These are phyloP conservation scores for Bisporella sp. DNA, from an alignment of 2,329 filamentous ascomycete genomes.

Conservation along the genomic window DNA sequence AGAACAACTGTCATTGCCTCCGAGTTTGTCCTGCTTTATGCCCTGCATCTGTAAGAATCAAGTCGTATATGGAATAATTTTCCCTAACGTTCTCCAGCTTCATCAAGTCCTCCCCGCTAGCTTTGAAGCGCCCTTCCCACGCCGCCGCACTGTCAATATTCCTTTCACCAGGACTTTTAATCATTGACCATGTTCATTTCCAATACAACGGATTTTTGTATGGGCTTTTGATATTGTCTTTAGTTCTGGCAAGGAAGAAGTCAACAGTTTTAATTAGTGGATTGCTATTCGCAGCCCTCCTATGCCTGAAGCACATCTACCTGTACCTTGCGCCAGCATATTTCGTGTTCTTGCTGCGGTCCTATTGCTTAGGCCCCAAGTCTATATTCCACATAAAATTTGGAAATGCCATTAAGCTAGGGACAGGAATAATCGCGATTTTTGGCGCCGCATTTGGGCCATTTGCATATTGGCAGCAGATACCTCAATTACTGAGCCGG, in stretches of 20 bases:
- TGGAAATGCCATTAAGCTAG: constrained; percentile 77
- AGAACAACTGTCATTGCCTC: constrained; percentile 78
- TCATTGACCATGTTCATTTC: constrained; percentile 98
- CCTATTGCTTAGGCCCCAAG: constrained; percentile 76
- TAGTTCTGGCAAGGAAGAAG: constrained; percentile 72
- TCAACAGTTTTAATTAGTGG: constrained; percentile 73
- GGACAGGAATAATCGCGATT: constrained; percentile 60
- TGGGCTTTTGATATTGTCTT: constrained; percentile 77
- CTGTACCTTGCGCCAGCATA: constrained; percentile 94
- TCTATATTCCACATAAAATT: constrained; percentile 72
- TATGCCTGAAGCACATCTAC: constrained; percentile 98
- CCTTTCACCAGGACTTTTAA: constrained; percentile 84
- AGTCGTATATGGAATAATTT: constrained; percentile 5
- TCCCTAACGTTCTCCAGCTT: constrained; percentile 45
- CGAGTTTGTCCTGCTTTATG: constrained; percentile 77
- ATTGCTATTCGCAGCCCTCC: constrained; percentile 71
- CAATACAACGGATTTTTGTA: constrained; percentile 99
- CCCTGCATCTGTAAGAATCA: constrained; percentile 62
- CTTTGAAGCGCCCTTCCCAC: constrained; percentile 70
- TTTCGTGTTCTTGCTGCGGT: constrained; percentile 85
- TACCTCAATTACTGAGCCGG: constrained; percentile 74
- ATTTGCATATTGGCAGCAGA: constrained; percentile 74
- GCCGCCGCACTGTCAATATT: constrained; percentile 83
- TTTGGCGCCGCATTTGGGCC: constrained; percentile 83
- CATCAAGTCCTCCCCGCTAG: constrained; percentile 60